These are phyloP conservation scores for Chytriomyces sp. DNA, from an alignment of 192 early-diverging fungal species.

Conservation along the genomic window DNA sequence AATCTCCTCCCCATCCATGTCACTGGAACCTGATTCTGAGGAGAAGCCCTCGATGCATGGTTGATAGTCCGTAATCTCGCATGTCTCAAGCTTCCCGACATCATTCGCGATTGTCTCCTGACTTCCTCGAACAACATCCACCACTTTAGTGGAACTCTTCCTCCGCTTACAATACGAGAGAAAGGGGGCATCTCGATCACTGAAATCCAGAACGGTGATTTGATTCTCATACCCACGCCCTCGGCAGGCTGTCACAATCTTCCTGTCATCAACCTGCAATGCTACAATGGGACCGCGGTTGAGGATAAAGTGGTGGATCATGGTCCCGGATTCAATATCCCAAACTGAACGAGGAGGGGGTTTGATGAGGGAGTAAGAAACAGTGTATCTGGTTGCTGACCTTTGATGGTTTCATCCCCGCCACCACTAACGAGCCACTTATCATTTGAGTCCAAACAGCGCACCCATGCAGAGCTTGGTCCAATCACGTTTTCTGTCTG, in stretches of 20 bases:
- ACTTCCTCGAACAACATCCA: too few relatives aligned
- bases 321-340: slow-evolving; percentile 21
- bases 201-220: slow-evolving; percentile 42
- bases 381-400: background rate
- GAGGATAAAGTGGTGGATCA: slow-evolving; percentile 27
- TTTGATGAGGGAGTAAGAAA: background rate
- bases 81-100: background rate
- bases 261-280: slow-evolving; percentile 33
- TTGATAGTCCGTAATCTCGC: background rate
- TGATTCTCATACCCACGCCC: slow-evolving; percentile 43
- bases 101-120: background rate
- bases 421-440: slow-evolving; percentile 40
- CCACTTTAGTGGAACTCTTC: too few relatives aligned
- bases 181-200: slow-evolving; percentile 6
- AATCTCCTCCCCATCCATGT: background rate
- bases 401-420: slow-evolving; percentile 43
- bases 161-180: background rate
- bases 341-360: slow-evolving; percentile 21
- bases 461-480: slow-evolving; percentile 42
- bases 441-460: slow-evolving; percentile 26
- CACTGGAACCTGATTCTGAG: background rate
- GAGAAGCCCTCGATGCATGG: background rate
- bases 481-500: slow-evolving; percentile 25
- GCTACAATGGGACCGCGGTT: slow-evolving; percentile 40
- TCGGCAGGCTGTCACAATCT: slow-evolving; percentile 30